Conservation (phyloP, 2,329 filamentous ascomycete genomes). For the Cladosporium velox region DNA sequence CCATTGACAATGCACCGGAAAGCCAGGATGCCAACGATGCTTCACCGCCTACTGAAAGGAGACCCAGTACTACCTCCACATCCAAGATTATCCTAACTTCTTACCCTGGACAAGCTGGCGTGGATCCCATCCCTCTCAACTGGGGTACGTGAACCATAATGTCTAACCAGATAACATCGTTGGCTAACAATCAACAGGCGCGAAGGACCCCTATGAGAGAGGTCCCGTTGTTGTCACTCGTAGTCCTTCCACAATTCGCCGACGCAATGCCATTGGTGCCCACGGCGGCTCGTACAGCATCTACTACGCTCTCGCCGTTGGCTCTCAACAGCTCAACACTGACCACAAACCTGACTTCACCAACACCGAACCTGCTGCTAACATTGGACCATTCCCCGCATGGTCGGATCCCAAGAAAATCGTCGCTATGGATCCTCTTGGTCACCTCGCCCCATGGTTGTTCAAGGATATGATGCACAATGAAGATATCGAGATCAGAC, state of each 20-base stretch:
- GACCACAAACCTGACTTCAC: constrained; percentile 79
- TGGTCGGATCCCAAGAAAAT: constrained; percentile 93
- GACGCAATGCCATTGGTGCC: constrained; percentile 73
- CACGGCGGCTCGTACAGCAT: constrained; percentile 93
- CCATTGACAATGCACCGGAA: constrained; percentile 27
- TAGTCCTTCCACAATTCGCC: constrained; percentile 71
- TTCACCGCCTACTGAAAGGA: constrained; percentile 35
- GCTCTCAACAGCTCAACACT: constrained; percentile 81
- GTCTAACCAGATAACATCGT: background rate
- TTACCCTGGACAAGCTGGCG: constrained; percentile 90
- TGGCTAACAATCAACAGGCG: constrained; percentile 43
- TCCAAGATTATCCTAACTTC: constrained; percentile 73
- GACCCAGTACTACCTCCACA: constrained; percentile 44
- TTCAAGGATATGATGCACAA: constrained; percentile 77
- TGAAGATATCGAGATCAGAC: constrained; percentile 80
- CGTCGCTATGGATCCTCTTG: constrained; percentile 94
- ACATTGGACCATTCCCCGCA: constrained; percentile 84
- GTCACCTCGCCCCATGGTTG: constrained; percentile 81
- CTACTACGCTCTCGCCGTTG: constrained; percentile 90
- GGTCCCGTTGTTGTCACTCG: constrained; percentile 89
- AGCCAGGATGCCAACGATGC: constrained; percentile 27
- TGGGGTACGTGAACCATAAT: constrained; percentile 58
- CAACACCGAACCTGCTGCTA: constrained; percentile 88
- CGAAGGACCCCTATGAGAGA: constrained; percentile 69
- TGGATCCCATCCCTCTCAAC: constrained; percentile 83